Base-by-base conservation (phyloP, 2,329 filamentous ascomycete genomes). In the Cadophora sp. region DNA sequence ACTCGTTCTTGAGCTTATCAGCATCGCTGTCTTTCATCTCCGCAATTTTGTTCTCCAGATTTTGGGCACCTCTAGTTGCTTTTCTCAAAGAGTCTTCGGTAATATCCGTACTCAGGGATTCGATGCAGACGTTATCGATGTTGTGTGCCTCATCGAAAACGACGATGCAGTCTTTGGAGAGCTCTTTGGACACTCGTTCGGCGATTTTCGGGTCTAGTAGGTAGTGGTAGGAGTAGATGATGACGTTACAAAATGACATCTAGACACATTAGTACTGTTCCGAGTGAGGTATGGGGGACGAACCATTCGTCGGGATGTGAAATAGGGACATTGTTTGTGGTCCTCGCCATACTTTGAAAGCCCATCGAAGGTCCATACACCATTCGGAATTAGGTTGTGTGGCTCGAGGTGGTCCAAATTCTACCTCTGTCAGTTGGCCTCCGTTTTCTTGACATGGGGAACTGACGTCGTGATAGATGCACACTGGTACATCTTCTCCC, bases 221-320 rank as follows among this genome's bases (percentile, higher is more conserved):
- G 76, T 99, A 99, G 79, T 99, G 96, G 77, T 99, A 99, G 0
- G 96, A 99, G 81, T 99, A 99, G 73, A 99, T 99, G 76, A 99
- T 97, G 76, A 99, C 94, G 78, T 99, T 98, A 85, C 96, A 99
- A 77, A 94, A 98, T 75, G 96, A 91, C 95, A 99, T 98, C 91
- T 94, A 16, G 39, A 9, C 39, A 33, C 47, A 64, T 73, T 59
- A 76, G 68, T 41, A 41, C 22, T 43, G 50, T 20, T 22, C 5
- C 47, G 55, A 22, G 20, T 39, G 51, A n/a, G 48, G 47, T 14
- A 16, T 20, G n/a, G 18, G 22, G n/a, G 63, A 59, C 83, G 75
- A 80, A 93, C 91, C 96, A 99, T 99, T 71, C 96, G 89, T 66
- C 96, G 87, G 16, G 93, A 92, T 16, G 95, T 97, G 75, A 99